Evolutionary conservation across 1,139 yeast species (phyloP), one percentile per base, ranked within the genome.

Genomic region (Zygoascus hellenicus): DNA sequence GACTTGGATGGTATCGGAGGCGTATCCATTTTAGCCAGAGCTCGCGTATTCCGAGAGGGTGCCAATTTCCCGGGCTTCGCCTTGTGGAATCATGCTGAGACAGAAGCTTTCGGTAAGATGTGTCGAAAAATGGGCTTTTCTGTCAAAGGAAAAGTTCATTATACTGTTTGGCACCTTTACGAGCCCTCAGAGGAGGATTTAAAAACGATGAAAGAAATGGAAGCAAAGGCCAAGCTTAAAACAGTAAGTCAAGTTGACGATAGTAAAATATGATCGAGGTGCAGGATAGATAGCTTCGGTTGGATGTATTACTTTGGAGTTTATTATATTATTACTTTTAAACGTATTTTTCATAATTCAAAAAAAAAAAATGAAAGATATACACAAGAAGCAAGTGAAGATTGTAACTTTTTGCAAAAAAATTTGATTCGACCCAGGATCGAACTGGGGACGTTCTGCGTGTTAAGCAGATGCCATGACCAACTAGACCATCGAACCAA

Each of bases 371-470:
- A 22, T 7, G n/a, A n/a, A n/a, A n/a, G n/a, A n/a, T n/a, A n/a
- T n/a, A n/a, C n/a, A n/a, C n/a, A n/a, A n/a, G n/a, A n/a, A n/a
- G n/a, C n/a, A n/a, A n/a, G n/a, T n/a, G n/a, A n/a, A n/a, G n/a
- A n/a, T n/a, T n/a, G n/a, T n/a, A n/a, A n/a, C n/a, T n/a, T 22
- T 22, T 22, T 4, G 26, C 26, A 42, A 43, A 43, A 54, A 53
- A 49, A 53, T 42, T 62, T 88, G 96, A 85, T 84, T 85, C 80
- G 83, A 88, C 96, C 96, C 96, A 87, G 96, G 96, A 85, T 88
- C 96, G 96, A 88, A 88, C 96, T 86, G 96, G 96, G 96, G 96
- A 88, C 96, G 90, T 87, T 85, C 90, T 84, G 95, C 96, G 95
- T 87, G 96, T 87, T 86, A 87, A 85, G 95, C 95, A 86, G 90